These are phyloP conservation scores for Sporothrix dimorphospora DNA, from an alignment of 2,329 filamentous ascomycete species.

Conservation along the genomic window DNA sequence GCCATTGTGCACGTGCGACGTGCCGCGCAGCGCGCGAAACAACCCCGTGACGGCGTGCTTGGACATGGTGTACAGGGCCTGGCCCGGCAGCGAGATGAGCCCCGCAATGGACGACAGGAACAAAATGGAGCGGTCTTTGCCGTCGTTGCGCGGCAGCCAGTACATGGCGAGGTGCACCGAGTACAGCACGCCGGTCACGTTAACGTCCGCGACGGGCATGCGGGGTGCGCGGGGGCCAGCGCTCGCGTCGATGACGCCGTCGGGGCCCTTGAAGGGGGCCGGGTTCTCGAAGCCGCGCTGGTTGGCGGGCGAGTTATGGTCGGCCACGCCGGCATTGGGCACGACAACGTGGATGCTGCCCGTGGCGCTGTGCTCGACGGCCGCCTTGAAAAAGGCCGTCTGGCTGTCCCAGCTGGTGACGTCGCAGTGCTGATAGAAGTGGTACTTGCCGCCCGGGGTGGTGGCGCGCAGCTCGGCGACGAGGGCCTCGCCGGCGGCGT, in stretches of 20 bases:
- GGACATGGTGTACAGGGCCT: constrained; percentile 58
- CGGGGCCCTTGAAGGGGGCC: constrained; percentile 27
- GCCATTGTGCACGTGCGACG: constrained; percentile 49
- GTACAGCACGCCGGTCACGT: constrained; percentile 65
- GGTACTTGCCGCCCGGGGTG: constrained; percentile 49
- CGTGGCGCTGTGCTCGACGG: constrained; percentile 56
- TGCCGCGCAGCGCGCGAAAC: constrained; percentile 60
- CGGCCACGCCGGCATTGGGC: constrained; percentile 66
- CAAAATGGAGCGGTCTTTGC: constrained; percentile 60
- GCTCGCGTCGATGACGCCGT: constrained; percentile 44
- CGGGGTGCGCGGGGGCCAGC: constrained; percentile 47
- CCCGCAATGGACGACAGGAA: constrained; percentile 66
- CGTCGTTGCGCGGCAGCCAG: constrained; percentile 55
- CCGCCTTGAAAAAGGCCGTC: constrained; percentile 63
- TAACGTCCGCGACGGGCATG: constrained; percentile 61
- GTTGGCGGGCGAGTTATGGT: constrained; percentile 38
- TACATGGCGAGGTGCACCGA: constrained; percentile 66
- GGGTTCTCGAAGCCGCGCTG: constrained; percentile 51
- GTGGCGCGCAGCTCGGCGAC: constrained; percentile 53
- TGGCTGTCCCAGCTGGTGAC: constrained; percentile 68
- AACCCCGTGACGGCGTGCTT: constrained; percentile 69
- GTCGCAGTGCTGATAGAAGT: constrained; percentile 63
- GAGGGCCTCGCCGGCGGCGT: constrained; percentile 56
- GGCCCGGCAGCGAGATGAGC: constrained; percentile 46
- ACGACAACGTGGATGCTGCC: constrained; percentile 64